Evolutionary conservation across 1,139 yeast species (phyloP).

Genomic region (Eremothecium gossypii): DNA sequence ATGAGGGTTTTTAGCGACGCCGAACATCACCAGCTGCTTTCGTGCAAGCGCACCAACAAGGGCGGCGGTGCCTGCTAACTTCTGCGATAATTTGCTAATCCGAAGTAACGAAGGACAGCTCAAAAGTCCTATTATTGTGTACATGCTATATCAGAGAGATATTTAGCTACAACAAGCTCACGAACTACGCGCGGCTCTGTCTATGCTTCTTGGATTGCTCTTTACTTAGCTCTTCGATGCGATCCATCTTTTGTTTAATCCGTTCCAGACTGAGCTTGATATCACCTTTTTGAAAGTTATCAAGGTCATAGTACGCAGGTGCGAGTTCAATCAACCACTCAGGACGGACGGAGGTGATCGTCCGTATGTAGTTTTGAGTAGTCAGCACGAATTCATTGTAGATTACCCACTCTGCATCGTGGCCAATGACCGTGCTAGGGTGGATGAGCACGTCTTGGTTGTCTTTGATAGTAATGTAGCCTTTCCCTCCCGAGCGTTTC

Average conservation of each 20-base stretch:
- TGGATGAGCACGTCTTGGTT: conserved; percentile 92
- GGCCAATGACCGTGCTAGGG: conserved; percentile 82
- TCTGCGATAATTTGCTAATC: too few relatives aligned
- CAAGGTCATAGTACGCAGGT: conserved; percentile 72
- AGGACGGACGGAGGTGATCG: conserved; percentile 86
- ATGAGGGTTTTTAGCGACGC: too few relatives aligned
- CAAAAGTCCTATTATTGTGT: too few relatives aligned
- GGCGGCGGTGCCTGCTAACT: too few relatives aligned
- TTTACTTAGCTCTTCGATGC: conserved; percentile 34
- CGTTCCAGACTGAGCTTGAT: conserved; percentile 72
- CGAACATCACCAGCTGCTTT: too few relatives aligned
- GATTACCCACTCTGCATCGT: conserved; percentile 84
- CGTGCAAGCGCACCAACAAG: too few relatives aligned
- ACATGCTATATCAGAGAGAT: too few relatives aligned
- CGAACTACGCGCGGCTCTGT: conserved; percentile 7
- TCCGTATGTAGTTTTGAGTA: conserved; percentile 84
- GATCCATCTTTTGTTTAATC: conserved; percentile 44
- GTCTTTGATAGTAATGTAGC: conserved; percentile 83
- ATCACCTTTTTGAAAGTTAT: conserved; percentile 72
- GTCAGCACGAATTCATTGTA: conserved; percentile 94
- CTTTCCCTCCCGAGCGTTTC: conserved; percentile 63
- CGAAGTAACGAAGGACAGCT: too few relatives aligned
- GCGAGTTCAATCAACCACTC: conserved; percentile 82
- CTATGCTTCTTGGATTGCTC: conserved; percentile 24
- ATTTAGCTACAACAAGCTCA: neutral